phyloP scores from a whole-genome alignment of 371 early-diverging fungal species.

The Thermomucor indicae-seudaticae region DNA sequence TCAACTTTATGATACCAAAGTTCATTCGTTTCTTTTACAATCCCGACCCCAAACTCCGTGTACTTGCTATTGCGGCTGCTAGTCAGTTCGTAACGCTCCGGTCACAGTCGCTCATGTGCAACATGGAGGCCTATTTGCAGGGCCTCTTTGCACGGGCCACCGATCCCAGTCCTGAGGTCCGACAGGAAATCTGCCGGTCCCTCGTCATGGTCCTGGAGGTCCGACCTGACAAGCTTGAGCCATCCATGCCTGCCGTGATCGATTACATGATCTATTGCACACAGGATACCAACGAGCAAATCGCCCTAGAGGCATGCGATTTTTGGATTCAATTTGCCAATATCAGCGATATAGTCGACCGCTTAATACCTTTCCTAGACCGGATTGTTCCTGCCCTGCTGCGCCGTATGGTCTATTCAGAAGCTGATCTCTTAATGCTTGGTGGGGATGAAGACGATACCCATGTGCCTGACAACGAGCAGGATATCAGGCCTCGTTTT shows the following conservation, averaged over 20 bases:
- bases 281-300: conserved; percentile 68
- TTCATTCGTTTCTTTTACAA: conserved; percentile 73
- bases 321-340: conserved; percentile 94
- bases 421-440: conserved; percentile 74
- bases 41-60: conserved; percentile 65
- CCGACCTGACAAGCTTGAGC: conserved; percentile 71
- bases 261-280: conserved; percentile 92
- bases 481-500: conserved; percentile 84
- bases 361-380: conserved; percentile 71
- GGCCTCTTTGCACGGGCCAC: conserved; percentile 74
- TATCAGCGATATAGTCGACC: conserved; percentile 53
- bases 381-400: conserved; percentile 82
- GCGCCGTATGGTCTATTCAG: conserved; percentile 87
- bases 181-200: conserved; percentile 85
- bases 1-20: conserved; percentile 77
- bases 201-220: conserved; percentile 83
- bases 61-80: conserved; percentile 70
- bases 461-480: conserved; percentile 68
- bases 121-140: conserved; percentile 66
- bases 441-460: conserved; percentile 73
- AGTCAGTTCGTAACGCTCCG: conserved; percentile 74
- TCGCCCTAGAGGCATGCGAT: conserved; percentile 94
- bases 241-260: conserved; percentile 74
- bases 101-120: conserved; percentile 56
- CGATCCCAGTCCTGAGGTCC: conserved; percentile 69